Percentiles rank a stretch among this genome's conserved stretches.
These are phyloP conservation scores for Phytophthora litchii DNA, from an alignment of 352 stramenopile genomes.

Conservation along the genomic window DNA sequence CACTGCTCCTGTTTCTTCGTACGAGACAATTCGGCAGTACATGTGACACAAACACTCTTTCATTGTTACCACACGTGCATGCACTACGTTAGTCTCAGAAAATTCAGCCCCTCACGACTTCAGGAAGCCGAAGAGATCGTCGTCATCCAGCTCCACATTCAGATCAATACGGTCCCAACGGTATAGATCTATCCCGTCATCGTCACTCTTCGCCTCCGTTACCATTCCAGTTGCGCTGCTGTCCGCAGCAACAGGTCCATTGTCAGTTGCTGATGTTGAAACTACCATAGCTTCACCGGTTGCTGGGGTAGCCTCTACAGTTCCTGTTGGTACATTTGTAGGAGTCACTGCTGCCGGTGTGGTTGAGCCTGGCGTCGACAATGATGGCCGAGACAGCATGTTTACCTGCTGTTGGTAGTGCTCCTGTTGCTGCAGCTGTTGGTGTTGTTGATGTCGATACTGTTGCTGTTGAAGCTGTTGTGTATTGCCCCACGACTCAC, in stretches of 20 bases:
- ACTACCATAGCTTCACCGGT: constrained; percentile 12
- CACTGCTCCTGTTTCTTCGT: background rate
- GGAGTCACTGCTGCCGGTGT: constrained; percentile 22
- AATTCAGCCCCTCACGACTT: constrained; percentile 54
- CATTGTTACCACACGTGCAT: constrained; percentile 38
- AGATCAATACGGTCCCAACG: constrained; percentile 84
- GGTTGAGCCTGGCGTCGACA: constrained; percentile 21
- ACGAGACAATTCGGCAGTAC: background rate
- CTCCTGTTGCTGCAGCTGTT: constrained; percentile 28
- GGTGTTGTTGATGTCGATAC: constrained; percentile 19
- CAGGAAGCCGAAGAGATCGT: constrained; percentile 88
- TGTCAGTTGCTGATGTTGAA: constrained; percentile 9
- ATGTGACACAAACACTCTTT: constrained; percentile 30
- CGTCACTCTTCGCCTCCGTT: constrained; percentile 40
- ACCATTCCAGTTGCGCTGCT: constrained; percentile 12
- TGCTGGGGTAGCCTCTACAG: background rate
- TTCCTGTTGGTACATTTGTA: constrained; percentile 12
- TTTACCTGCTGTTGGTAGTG: constrained; percentile 32
- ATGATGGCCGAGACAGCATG: constrained; percentile 22
- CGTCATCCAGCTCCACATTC: constrained; percentile 83
- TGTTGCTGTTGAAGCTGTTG: constrained; percentile 36
- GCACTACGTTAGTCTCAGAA: constrained; percentile 28
- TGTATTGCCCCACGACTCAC: constrained; percentile 21
- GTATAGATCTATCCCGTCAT: constrained; percentile 74
- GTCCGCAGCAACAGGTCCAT: constrained; percentile 7